Base-by-base conservation (phyloP, 305 asterid species). In the Fraxinus floribunda region DNA sequence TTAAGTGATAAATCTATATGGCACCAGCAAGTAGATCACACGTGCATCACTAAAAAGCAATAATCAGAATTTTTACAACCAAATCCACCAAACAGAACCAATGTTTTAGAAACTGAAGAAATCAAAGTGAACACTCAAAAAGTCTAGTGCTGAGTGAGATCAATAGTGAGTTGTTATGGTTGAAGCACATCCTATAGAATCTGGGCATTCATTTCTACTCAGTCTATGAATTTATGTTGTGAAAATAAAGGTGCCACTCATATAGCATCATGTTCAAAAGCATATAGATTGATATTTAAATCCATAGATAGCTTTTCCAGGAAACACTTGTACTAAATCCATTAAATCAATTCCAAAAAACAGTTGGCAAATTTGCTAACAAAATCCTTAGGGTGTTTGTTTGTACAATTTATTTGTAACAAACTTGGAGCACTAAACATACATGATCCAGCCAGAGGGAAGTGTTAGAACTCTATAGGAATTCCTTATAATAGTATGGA, bases 341-440 rank as follows among this genome's bases (percentile, higher is more conserved):
- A 62, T 62, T 62, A 22, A 22, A 62, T 62, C 34, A 62, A 62
- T 20, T 62, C 71, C 71, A 8, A 22, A 60, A 55, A 62, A 8
- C 30, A 20, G 74, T 29, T 24, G 20, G 74, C n/a, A 66, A 24
- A 24, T 66, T 66, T 11, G n/a, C 16, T 3, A 26, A 66, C 36
- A 66, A 66, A 66, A 66, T 66, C 74, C 74, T 66, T 24, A 10
- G 35, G 74, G 36, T 29, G 36, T 26, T 66, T 10, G 18, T 66
- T 66, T 66, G 74, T 66, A 62, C 32, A 62, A 62, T 62, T 62
- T 62, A 62, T 62, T 66, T 66, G 74, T 26, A 66, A 66, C 35
- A 66, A 66, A 24, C 74, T 66, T 66, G 74, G 32, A 29, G 74
- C 74, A 66, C 38, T 8, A 66, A 66, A 66, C 18, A 29, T 10